Evolutionary conservation across 129 eudicot genomes (phyloP).

Genomic region (Heracleum sosnowskyi): DNA sequence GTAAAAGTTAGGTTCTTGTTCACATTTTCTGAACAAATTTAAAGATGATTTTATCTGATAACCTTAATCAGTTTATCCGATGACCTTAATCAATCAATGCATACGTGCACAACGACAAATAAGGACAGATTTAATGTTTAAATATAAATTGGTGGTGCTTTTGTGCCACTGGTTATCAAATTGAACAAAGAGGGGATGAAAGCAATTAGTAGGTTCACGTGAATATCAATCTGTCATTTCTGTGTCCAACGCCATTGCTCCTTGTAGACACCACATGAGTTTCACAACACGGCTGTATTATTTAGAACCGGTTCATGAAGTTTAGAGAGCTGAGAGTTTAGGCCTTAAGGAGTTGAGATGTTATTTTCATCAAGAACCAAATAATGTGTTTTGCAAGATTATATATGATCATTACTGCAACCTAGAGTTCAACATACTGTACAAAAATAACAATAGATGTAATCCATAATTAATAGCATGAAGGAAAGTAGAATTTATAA

Average conservation of each 20-base stretch:
- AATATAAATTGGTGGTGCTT: background rate
- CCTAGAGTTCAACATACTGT: background rate
- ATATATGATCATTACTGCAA: background rate
- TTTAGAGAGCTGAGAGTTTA: background rate
- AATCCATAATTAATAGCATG: background rate
- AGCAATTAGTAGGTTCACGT: background rate
- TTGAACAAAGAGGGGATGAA: background rate
- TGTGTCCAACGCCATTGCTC: background rate
- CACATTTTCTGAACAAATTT: background rate
- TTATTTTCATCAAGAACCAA: background rate
- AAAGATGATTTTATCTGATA: too few species aligned
- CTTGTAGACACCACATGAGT: background rate
- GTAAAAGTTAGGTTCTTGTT: background rate
- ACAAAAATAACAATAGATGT: background rate
- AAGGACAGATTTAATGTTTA: too few species aligned
- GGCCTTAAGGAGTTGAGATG: background rate
- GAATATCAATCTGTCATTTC: background rate
- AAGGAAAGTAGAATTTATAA: background rate
- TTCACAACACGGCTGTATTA: background rate
- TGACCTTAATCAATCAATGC: background rate
- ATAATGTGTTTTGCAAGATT: background rate
- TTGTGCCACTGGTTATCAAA: background rate
- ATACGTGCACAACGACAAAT: background rate
- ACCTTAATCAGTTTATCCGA: background rate
- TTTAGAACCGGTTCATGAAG: background rate